A percentile compares a stretch with the other conserved stretches of the same genome.
These are phyloP conservation scores for Fusarium ramigenum DNA, from an alignment of 2,329 filamentous ascomycete species.

Conservation along the genomic window DNA sequence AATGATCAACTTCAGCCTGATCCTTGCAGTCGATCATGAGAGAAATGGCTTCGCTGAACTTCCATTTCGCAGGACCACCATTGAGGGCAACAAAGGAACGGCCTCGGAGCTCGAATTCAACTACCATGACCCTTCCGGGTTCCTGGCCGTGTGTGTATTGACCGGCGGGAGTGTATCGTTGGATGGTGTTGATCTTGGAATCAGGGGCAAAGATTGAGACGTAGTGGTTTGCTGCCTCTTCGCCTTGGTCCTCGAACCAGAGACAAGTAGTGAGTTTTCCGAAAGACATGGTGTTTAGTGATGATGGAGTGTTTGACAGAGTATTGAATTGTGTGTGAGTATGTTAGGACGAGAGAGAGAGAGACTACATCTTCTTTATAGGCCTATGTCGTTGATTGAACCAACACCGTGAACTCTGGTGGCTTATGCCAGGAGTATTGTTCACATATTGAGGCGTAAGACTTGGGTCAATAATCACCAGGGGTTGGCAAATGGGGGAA, in stretches of 20 bases:
- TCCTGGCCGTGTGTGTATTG: conserved; percentile 45
- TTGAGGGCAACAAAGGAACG: conserved; percentile 54
- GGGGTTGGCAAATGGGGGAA: background rate
- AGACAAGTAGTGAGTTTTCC: conserved; percentile 47
- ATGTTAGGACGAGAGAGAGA: background rate
- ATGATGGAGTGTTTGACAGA: background rate
- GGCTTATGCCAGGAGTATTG: conserved; percentile 14
- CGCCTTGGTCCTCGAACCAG: conserved; percentile 54
- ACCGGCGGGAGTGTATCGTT: conserved; percentile 45
- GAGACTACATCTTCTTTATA: background rate
- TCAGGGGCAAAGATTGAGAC: conserved; percentile 51
- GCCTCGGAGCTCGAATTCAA: conserved; percentile 53
- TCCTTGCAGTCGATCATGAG: conserved; percentile 56
- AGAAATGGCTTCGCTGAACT: conserved; percentile 53
- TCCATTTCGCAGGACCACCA: conserved; percentile 52
- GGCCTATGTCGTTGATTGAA: background rate
- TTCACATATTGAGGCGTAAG: background rate
- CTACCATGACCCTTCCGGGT: conserved; percentile 47
- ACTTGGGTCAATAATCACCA: background rate
- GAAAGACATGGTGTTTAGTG: conserved; percentile 22
- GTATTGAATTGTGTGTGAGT: background rate
- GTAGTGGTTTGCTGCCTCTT: conserved; percentile 55
- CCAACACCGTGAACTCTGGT: background rate
- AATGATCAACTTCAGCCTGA: conserved; percentile 59
- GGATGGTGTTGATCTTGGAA: conserved; percentile 48